Evolutionary conservation across 129 eudicot genomes (phyloP).

Genomic region (Glebionis coronaria): DNA sequence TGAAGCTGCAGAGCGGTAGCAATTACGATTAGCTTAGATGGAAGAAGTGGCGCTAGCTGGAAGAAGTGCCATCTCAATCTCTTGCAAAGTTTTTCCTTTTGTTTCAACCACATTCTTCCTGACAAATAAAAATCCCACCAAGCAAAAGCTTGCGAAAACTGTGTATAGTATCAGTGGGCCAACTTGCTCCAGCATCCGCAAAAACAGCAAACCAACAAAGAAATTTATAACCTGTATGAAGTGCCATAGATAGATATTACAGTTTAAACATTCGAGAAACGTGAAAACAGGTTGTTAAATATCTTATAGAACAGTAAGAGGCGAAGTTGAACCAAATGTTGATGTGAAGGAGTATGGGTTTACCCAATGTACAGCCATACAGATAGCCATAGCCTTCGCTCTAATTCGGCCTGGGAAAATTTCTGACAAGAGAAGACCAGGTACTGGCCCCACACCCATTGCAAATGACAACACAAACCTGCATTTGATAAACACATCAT

Average conservation of each 20-base stretch:
- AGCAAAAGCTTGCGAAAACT: slow-evolving; percentile 59
- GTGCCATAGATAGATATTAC: slow-evolving; percentile 1
- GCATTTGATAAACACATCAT: slow-evolving; percentile 15
- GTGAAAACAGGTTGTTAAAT: neutral
- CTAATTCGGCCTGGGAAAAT: slow-evolving; percentile 72
- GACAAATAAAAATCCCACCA: slow-evolving; percentile 55
- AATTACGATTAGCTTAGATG: slow-evolving; percentile 34
- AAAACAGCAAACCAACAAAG: slow-evolving; percentile 67
- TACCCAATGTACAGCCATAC: slow-evolving; percentile 99
- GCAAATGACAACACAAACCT: slow-evolving; percentile 77
- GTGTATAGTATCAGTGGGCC: slow-evolving; percentile 68
- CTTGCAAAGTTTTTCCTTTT: slow-evolving; percentile 79
- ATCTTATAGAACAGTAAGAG: neutral
- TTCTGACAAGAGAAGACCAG: slow-evolving; percentile 77
- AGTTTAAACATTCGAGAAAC: neutral
- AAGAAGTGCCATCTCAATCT: slow-evolving; percentile 77
- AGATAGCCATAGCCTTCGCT: slow-evolving; percentile 87
- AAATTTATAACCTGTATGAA: slow-evolving; percentile 70
- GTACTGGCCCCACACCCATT: slow-evolving; percentile 89
- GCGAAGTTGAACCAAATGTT: neutral
- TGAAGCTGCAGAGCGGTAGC: neutral
- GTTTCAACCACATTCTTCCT: slow-evolving; percentile 71
- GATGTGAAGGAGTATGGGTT: slow-evolving; percentile 8
- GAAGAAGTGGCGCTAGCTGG: slow-evolving; percentile 19
- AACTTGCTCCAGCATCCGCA: slow-evolving; percentile 71